phyloP scores from a whole-genome alignment of 2,329 filamentous ascomycete genomes.

The Penicillium palitans region DNA sequence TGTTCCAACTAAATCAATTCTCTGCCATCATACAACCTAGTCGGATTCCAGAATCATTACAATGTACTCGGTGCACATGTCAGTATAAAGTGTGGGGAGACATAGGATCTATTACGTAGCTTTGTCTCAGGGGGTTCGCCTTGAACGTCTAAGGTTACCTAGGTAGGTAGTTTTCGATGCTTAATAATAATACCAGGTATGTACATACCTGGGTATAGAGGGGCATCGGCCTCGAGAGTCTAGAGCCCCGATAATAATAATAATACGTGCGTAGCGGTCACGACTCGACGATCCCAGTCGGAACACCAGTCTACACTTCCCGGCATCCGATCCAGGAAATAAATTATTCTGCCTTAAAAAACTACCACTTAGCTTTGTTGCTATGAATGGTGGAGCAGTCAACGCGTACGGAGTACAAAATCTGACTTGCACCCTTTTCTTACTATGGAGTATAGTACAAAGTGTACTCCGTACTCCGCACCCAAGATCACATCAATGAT shows the following conservation, averaged over 20 bases:
- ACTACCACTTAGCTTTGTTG: not conserved
- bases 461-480: not conserved
- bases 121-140: constrained; percentile 10
- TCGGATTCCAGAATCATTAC: not conserved
- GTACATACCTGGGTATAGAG: not conserved
- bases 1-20: not conserved
- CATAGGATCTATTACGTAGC: constrained; percentile 10
- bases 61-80: not conserved
- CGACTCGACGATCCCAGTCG: constrained; percentile 8
- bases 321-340: constrained; percentile 8
- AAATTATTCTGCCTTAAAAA: constrained; percentile 14
- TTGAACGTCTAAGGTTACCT: constrained; percentile 9
- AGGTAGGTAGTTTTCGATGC: not conserved
- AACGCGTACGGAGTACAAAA: constrained; percentile 11
- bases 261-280: constrained; percentile 3
- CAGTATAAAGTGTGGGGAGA: constrained; percentile 6
- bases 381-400: constrained; percentile 12
- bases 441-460: not conserved
- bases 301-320: constrained; percentile 1
- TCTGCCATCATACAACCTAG: not conserved
- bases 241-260: constrained; percentile 8
- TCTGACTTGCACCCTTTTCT: not conserved
- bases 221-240: constrained; percentile 1
- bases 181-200: constrained; percentile 1
- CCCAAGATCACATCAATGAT: constrained; percentile 7